phyloP scores from a whole-genome alignment of 2,329 filamentous ascomycete species.

The Pseudogymnoascus pannorum region DNA sequence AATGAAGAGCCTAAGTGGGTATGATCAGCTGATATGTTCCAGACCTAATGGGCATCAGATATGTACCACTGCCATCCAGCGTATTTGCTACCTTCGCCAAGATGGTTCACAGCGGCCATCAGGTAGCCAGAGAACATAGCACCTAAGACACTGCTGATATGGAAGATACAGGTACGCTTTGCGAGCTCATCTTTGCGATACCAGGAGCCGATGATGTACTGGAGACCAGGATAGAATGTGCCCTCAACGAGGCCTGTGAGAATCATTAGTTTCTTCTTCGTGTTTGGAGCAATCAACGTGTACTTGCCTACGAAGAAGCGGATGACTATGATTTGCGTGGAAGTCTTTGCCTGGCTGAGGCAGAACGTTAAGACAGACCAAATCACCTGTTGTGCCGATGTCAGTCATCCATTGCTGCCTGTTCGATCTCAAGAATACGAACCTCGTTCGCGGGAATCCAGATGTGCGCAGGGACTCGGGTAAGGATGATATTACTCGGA shows the following conservation, averaged over 20 bases:
- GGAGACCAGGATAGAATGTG: slow-evolving; percentile 47
- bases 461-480: slow-evolving; percentile 37
- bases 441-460: slow-evolving; percentile 43
- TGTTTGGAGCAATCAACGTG: slow-evolving; percentile 5
- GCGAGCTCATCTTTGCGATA: slow-evolving; percentile 50
- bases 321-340: slow-evolving; percentile 32
- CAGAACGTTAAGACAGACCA: slow-evolving; percentile 34
- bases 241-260: slow-evolving; percentile 41
- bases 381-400: slow-evolving; percentile 30
- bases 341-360: slow-evolving; percentile 28
- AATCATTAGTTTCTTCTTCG: slow-evolving; percentile 29
- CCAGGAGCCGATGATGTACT: slow-evolving; percentile 52
- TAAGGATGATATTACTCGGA: slow-evolving; percentile 44
- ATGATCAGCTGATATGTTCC: not conserved
- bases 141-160: slow-evolving; percentile 20
- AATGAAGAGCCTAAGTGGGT: slow-evolving; percentile 34
- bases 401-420: slow-evolving; percentile 23
- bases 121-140: slow-evolving; percentile 43
- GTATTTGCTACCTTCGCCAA: slow-evolving; percentile 41
- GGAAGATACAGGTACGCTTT: slow-evolving; percentile 52
- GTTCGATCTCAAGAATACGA: slow-evolving; percentile 25
- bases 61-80: slow-evolving; percentile 45
- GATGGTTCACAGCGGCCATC: slow-evolving; percentile 43
- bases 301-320: slow-evolving; percentile 32
- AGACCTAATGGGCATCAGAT: not conserved